Conservation (phyloP, 805 yeast species). For the Ogataea wickerhamii region DNA sequence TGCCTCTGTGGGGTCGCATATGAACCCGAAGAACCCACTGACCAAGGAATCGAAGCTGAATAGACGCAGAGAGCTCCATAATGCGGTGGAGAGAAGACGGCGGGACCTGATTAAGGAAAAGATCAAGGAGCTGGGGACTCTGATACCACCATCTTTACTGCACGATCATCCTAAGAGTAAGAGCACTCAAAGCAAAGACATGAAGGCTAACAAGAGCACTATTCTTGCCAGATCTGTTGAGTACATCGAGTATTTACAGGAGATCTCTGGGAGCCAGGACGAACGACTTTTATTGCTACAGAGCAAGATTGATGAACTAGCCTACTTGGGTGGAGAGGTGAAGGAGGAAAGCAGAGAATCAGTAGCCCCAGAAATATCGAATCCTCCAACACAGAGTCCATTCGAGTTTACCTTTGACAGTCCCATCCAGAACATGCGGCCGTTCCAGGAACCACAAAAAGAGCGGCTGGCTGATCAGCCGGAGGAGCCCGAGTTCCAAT, state of each 20-base stretch:
- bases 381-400: slow-evolving; percentile 8
- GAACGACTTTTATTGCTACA: slow-evolving; percentile 41
- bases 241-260: slow-evolving; percentile 63
- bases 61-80: slow-evolving; percentile 84
- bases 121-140: slow-evolving; percentile 74
- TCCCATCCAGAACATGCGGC: slow-evolving; percentile 4
- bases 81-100: slow-evolving; percentile 90
- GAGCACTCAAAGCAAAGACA: slow-evolving; percentile 46
- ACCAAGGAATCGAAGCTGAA: slow-evolving; percentile 67
- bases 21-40: slow-evolving; percentile 34
- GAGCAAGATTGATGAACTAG: slow-evolving; percentile 32
- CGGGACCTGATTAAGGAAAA: slow-evolving; percentile 87
- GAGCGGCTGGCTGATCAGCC: neutral
- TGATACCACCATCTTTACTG: slow-evolving; percentile 75
- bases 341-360: neutral
- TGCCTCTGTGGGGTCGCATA: slow-evolving; percentile 31
- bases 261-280: slow-evolving; percentile 57
- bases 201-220: slow-evolving; percentile 79
- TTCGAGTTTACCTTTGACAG: slow-evolving; percentile 15
- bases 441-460: neutral
- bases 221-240: slow-evolving; percentile 77
- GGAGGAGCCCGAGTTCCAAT: slow-evolving; percentile 6
- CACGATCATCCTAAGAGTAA: slow-evolving; percentile 34
- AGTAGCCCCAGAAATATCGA: neutral
- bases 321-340: slow-evolving; percentile 1